Percentiles rank a stretch among this genome's conserved stretches.
Evolutionary conservation across 169 alveolate species (phyloP).

Genomic region (Eimeria necatrix): DNA sequence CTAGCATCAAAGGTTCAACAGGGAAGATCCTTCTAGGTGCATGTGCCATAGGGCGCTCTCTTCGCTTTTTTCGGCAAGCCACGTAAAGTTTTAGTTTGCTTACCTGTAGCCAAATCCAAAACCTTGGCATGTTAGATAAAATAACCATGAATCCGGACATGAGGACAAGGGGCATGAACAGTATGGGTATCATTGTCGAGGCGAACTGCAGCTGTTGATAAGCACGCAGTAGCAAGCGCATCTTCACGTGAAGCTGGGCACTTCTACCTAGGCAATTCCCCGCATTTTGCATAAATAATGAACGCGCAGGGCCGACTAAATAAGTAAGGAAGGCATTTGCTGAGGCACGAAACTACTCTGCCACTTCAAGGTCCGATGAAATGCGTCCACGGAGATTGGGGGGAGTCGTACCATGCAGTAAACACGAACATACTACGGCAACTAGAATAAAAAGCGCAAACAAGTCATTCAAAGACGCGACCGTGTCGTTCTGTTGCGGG

Average conservation of each 20-base stretch:
- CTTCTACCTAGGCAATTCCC: too few species aligned
- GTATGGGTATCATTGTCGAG: slow-evolving; percentile 70
- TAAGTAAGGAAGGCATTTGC: too few species aligned
- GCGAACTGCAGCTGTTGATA: slow-evolving; percentile 76
- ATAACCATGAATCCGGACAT: slow-evolving; percentile 80
- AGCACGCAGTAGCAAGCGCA: background rate
- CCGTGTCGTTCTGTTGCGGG: too few species aligned
- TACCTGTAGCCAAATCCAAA: slow-evolving; percentile 83
- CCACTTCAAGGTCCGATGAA: too few species aligned
- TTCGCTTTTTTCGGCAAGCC: background rate
- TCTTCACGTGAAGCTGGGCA: background rate
- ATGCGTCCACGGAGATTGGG: too few species aligned
- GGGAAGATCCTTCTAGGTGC: background rate
- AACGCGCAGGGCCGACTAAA: too few species aligned
- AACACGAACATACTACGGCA: too few species aligned
- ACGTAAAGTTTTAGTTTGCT: background rate
- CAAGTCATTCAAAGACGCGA: too few species aligned
- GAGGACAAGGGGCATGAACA: slow-evolving; percentile 81
- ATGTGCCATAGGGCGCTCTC: background rate
- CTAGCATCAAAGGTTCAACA: background rate
- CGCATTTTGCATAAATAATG: too few species aligned
- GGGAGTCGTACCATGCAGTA: too few species aligned
- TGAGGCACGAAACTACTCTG: too few species aligned
- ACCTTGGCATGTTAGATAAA: slow-evolving; percentile 72
- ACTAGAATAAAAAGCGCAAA: too few species aligned